Evolutionary conservation across 371 early-diverging fungal genomes (phyloP), one percentile per base, ranked within the genome.

Genomic region (Lichtheimia ramosa): DNA sequence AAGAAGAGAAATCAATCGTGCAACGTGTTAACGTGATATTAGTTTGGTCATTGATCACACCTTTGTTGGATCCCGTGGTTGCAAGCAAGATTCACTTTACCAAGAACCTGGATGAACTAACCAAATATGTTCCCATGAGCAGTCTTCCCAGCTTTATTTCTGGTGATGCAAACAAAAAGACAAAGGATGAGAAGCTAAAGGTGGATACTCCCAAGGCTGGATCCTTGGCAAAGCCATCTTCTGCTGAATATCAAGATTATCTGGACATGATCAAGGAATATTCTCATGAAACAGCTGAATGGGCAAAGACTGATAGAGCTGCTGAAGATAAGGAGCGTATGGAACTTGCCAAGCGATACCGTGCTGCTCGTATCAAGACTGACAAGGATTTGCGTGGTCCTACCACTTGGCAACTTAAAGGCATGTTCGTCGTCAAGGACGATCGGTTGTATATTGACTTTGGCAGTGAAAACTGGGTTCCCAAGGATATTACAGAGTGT

Each of bases 21-120:
- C 14, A 20, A 5, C 3, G 21, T 25, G 57, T 53, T 39, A 27
- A 24, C 24, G 42, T 53, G n/a, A 15, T 46, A 13, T 59, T 58
- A 71, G 85, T 91, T 15, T 94, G 89, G 89, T 87, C 81, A 61
- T 70, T 92, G 66, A 88, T 92, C 54, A 79, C 86, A n/a, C 89
- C 92, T 18, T 73, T 92, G 66, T 77, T 96, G 24, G 97, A 96
- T 78, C 96, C 97, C 25, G 93, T 93, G 10, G 95, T 96, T 3
- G 91, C 88, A 1, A 71, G 84, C 69, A 96, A 96, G 76, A 87
- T 96, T 69, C 77, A 78, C 23, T 96, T 96, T 67, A 85, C 90
- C 23, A 85, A 88, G 55, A 74, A 71, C 40, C 64, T 80, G 40
- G 73, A 79, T 15, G 88, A 90, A 15, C 59, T 96, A 34, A 62